These are phyloP conservation scores for Cubamyces sp. DNA, from an alignment of 768 basidiomycete species.

Conservation along the genomic window DNA sequence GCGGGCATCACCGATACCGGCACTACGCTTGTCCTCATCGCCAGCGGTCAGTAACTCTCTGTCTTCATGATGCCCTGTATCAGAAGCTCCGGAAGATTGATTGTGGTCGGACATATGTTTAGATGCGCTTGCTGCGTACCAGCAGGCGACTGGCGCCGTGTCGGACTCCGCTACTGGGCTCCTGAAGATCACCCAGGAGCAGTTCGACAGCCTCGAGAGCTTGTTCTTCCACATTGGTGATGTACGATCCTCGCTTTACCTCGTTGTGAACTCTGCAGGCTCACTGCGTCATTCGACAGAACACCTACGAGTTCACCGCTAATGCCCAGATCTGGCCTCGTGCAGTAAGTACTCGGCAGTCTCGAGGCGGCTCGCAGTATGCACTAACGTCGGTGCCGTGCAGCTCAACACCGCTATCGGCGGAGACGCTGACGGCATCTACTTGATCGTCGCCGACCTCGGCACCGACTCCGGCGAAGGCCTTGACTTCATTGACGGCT, in stretches of 20 bases:
- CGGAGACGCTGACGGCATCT: constrained; percentile 29
- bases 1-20: constrained; percentile 45
- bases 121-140: constrained; percentile 33
- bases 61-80: too few species aligned
- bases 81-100: neutral
- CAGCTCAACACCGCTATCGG: constrained; percentile 36
- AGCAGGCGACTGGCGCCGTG: constrained; percentile 31
- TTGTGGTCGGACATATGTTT: neutral
- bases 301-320: constrained; percentile 32
- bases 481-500: constrained; percentile 38
- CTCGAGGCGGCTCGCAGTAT: too few species aligned
- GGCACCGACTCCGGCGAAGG: constrained; percentile 31
- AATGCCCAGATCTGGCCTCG: constrained; percentile 40
- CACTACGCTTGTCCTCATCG: constrained; percentile 40
- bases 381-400: neutral
- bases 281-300: neutral
- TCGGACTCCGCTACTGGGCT: constrained; percentile 32
- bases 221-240: constrained; percentile 34
- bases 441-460: constrained; percentile 33
- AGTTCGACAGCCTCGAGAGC: constrained; percentile 28
- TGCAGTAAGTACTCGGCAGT: constrained; percentile 7
- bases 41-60: constrained; percentile 28
- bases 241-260: neutral
- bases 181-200: constrained; percentile 27
- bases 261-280: neutral